Evolutionary conservation across 1,284 basidiomycete genomes (phyloP).

Genomic region (Ganoderma resinaceum): DNA sequence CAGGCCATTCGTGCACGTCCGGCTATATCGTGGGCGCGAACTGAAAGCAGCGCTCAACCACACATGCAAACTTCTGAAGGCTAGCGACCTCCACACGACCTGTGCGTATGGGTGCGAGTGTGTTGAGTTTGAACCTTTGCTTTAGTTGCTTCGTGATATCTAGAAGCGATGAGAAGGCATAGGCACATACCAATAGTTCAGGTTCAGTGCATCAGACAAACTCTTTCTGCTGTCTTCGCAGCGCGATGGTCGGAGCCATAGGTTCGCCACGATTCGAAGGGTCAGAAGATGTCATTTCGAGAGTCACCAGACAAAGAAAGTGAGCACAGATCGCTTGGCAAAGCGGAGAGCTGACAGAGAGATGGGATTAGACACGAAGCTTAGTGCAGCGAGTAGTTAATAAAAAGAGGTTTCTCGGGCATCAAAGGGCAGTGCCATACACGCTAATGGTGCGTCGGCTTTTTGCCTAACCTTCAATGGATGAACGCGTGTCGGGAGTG

Average conservation of each 20-base stretch:
- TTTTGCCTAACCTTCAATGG: constrained; percentile 44
- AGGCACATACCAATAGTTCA: neutral
- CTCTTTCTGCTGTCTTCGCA: neutral
- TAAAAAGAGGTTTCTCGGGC: neutral
- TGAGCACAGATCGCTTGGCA: neutral
- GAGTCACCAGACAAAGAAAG: neutral
- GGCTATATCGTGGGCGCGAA: constrained; percentile 30
- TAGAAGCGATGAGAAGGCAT: too few relatives aligned
- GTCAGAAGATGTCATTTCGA: neutral
- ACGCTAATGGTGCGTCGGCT: constrained; percentile 54
- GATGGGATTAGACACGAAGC: neutral
- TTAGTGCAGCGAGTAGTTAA: neutral
- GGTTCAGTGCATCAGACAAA: neutral
- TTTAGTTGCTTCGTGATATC: neutral
- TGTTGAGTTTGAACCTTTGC: constrained; percentile 2
- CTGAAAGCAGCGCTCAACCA: constrained; percentile 22
- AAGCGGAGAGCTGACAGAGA: too few relatives aligned
- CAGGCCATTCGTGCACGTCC: constrained; percentile 25
- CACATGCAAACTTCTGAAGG: constrained; percentile 24
- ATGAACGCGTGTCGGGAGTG: neutral
- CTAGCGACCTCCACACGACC: constrained; percentile 17
- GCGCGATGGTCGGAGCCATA: neutral
- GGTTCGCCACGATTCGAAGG: neutral
- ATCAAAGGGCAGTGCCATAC: neutral
- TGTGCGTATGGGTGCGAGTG: neutral